Base-by-base conservation (phyloP, 2,329 filamentous ascomycete species). In the Monosporascus cannonballus region DNA sequence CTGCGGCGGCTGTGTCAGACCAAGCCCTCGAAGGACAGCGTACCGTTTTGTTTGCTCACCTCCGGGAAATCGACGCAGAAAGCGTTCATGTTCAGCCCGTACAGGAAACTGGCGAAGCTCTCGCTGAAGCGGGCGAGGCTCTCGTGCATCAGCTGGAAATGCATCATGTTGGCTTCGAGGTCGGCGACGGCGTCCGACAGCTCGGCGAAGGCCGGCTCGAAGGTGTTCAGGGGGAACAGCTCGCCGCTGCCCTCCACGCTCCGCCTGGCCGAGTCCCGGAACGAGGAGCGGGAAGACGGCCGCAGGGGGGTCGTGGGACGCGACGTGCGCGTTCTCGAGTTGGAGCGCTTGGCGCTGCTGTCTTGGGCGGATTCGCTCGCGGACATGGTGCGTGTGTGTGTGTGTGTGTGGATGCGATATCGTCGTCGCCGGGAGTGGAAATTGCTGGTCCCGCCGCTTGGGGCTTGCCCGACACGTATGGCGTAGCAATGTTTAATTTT, bases 11-110 rank as follows among this genome's bases (percentile, higher is more conserved):
- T 27, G 8, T 17, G 51, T 50, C 41, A 56, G 50, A 8, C 48
- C 20, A 51, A 17, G 22, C 18, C 42, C 6, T 2, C 17, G 2
- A 9, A 24, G 42, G 8, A 17, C 5, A 39, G n/a, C 6, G 36
- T 20, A 11, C 45, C 18, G 50, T 49, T 48, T 48, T 9, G 15
- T 15, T 47, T 30, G 52, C 68, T 49, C 73, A 91, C 91, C 83
- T 99, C 94, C 0, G 91, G 89, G 59, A 96, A 99, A 69, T 99
- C 94, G 34, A 97, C 92, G 69, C 93, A 97, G 69, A 97, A 99
- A 1, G 94, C 94, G 70, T 96, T 97, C 92, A 99, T 96, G 67
- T 97, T 97, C 68, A 99, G 71, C 2, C 94, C 94, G 64, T 97
- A 99, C 46, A 99, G 73, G 64, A 99, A 97, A 61, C 87, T 90